Evolutionary conservation across 1,139 yeast genomes (phyloP).

Genomic region (Saccharomyces hybrid): DNA sequence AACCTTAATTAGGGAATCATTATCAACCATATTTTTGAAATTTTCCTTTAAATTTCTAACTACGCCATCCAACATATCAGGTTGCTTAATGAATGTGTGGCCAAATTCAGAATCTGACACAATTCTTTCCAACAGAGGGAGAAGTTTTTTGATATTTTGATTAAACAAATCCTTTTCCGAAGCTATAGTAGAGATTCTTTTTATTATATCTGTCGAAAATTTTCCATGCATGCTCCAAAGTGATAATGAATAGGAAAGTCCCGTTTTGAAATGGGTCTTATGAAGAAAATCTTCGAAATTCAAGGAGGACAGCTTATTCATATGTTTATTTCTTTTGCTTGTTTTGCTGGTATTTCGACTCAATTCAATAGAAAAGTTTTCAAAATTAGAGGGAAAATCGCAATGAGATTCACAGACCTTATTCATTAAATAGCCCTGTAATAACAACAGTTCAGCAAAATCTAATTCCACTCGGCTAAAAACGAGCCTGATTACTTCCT

Average conservation of each 20-base stretch:
- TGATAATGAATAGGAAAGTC: slow-evolving; percentile 13
- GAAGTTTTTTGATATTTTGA: background rate
- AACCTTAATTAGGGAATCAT: slow-evolving; percentile 14
- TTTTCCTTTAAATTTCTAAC: background rate
- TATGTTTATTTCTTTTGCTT: slow-evolving; percentile 5
- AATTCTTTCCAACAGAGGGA: background rate
- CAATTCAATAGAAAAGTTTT: slow-evolving; percentile 7
- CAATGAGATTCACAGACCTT: slow-evolving; percentile 7
- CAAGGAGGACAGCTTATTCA: slow-evolving; percentile 14
- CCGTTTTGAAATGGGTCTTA: slow-evolving; percentile 8
- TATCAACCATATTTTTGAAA: background rate
- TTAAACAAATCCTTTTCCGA: background rate
- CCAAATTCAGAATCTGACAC: background rate
- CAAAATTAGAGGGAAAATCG: slow-evolving; percentile 7
- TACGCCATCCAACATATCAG: background rate
- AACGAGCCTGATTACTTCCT: slow-evolving; percentile 21
- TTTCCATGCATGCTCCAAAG: slow-evolving; percentile 9
- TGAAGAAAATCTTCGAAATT: slow-evolving; percentile 19
- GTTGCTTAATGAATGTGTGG: background rate
- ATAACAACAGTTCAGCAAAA: slow-evolving; percentile 8
- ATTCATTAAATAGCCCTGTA: slow-evolving; percentile 16
- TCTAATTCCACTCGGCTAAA: slow-evolving; percentile 7
- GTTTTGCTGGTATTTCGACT: slow-evolving; percentile 1
- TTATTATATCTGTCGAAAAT: background rate
- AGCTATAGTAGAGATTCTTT: background rate